A percentile compares a stretch with the other conserved stretches of the same genome.
Conservation (phyloP, 805 yeast species). For the Kodamaea neixiangensis region DNA sequence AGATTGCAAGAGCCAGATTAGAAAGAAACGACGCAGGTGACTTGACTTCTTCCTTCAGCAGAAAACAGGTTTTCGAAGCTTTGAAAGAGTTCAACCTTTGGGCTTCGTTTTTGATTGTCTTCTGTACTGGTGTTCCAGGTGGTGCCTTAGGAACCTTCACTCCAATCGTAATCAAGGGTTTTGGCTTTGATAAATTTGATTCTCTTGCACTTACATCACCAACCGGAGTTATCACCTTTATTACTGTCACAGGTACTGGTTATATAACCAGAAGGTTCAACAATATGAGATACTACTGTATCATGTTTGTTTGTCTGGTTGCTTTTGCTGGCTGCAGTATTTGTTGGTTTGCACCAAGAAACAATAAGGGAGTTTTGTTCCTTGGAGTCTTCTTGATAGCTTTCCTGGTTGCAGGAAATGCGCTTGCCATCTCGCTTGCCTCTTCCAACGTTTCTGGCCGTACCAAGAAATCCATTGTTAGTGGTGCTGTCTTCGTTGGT, state of each 20-base stretch:
- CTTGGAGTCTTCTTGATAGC: not conserved
- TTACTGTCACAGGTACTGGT: not conserved
- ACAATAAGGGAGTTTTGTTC: conserved; percentile 1
- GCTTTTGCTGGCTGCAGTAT: not conserved
- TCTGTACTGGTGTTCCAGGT: conserved; percentile 3
- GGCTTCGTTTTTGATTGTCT: conserved; percentile 1
- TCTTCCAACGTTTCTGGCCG: conserved; percentile 1
- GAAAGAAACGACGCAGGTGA: conserved; percentile 5
- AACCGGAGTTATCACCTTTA: not conserved
- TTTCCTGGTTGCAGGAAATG: conserved; percentile 1
- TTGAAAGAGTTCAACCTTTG: conserved; percentile 3
- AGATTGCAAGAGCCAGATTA: conserved; percentile 3
- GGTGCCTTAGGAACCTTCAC: conserved; percentile 1
- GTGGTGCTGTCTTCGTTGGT: conserved; percentile 3
- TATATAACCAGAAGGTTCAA: not conserved
- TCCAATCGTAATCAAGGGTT: not conserved
- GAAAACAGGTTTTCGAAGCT: conserved; percentile 1
- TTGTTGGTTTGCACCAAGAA: conserved; percentile 3
- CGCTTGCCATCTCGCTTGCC: not conserved
- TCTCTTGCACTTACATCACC: conserved; percentile 2
- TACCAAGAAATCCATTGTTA: conserved; percentile 2
- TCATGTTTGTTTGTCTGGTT: not conserved
- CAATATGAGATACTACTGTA: not conserved
- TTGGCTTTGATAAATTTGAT: conserved; percentile 1
- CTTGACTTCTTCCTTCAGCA: not conserved